phyloP scores from a whole-genome alignment of 305 asterid genomes.

The Andrographis paniculata region DNA sequence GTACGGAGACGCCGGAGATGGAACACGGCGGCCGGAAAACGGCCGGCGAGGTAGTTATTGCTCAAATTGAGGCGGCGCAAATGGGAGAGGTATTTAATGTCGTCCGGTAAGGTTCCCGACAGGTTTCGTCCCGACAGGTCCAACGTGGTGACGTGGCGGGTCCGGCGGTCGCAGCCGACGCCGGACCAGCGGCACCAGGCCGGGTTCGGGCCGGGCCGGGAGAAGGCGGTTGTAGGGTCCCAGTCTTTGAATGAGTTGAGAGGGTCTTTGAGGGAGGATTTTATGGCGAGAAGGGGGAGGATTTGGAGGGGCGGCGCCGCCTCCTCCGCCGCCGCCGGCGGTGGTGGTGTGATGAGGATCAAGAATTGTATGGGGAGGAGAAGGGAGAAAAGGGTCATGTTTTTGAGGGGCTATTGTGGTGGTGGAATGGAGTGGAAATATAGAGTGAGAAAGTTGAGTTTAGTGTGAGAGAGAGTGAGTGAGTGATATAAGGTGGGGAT shows the following conservation, averaged over 20 bases:
- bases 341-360: conserved; percentile 14
- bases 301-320: conserved; percentile 37
- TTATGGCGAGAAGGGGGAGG: conserved; percentile 47
- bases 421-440: conserved; percentile 21
- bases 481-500: too few relatives aligned
- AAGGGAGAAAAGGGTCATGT: conserved; percentile 30
- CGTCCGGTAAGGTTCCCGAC: conserved; percentile 49
- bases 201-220: conserved; percentile 29
- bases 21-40: conserved; percentile 40
- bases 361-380: conserved; percentile 16
- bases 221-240: conserved; percentile 34
- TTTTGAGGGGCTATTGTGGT: conserved; percentile 8
- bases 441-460: neutral
- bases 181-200: conserved; percentile 82
- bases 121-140: conserved; percentile 63
- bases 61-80: conserved; percentile 62
- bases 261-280: conserved; percentile 57
- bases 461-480: too few relatives aligned
- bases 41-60: conserved; percentile 53
- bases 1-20: conserved; percentile 42
- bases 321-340: conserved; percentile 8
- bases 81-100: conserved; percentile 36
- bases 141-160: conserved; percentile 33
- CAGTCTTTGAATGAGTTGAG: conserved; percentile 53
- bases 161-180: conserved; percentile 44